Base-by-base conservation (phyloP, 164 flowering plant species). In the Kingdonia uniflora region DNA sequence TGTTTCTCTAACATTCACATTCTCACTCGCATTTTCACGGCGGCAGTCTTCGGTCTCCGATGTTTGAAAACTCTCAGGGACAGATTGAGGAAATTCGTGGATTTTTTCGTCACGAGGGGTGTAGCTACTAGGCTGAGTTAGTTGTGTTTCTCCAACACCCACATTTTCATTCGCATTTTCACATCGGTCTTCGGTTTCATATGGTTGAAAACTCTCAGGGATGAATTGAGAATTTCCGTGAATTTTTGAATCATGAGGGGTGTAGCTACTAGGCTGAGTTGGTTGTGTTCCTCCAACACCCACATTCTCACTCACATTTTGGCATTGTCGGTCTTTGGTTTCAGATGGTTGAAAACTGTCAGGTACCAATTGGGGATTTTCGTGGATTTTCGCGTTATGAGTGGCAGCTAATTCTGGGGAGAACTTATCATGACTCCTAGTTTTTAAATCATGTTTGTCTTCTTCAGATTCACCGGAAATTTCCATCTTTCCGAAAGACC, bases 401-500 rank as follows among this genome's bases (percentile, higher is more conserved):
- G 44, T 41, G 20, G 68, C 16, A 6, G 37, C 19, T 6, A 59
- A 55, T 44, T 79, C 77, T 1, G 82, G 75, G 10, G 80, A 64
- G 56, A 79, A 73, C 49, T 80, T 79, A 44, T 78, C 79, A 55
- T 81, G 87, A 69, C 69, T 71, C 61, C 80, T 79, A 0, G 70
- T 73, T 53, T n/a, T 14, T 19, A 29, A 29, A 29, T 29, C 35
- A 29, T 29, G 4, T 29, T 3, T 29, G 4, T 29, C 8, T 3
- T 29, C 35, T 3, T 29, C 35, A 29, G 66, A 15, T 52, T 65
- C 57, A 2, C 73, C 71, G 1, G 17, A 1, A 37, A 79, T 42
- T 4, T 51, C 57, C 77, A 81, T 61, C 17, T 62, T 75, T 11
- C 44, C 77, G 0, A 87, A 55, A 0, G 76, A 66, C 0, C 49